phyloP scores from a whole-genome alignment of 768 basidiomycete species.

The Phylloporus rhodoxanthus region DNA sequence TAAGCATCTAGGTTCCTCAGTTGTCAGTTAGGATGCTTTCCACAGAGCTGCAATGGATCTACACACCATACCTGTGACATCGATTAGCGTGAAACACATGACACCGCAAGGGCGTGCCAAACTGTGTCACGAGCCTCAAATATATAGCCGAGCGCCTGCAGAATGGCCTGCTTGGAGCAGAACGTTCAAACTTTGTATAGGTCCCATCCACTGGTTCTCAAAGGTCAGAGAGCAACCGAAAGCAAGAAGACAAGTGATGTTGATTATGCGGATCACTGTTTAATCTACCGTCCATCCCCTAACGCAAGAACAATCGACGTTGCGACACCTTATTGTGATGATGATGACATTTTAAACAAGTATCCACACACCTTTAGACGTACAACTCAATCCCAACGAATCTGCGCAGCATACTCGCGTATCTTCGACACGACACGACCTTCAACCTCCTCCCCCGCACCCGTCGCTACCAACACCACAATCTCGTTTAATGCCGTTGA shows the following conservation, averaged over 20 bases:
- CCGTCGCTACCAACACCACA: constrained; percentile 85
- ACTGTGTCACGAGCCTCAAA: too few species aligned
- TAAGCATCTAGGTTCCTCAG: too few species aligned
- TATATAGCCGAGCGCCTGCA: too few species aligned
- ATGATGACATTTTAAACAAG: background rate
- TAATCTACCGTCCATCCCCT: background rate
- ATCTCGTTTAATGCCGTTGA: constrained; percentile 82
- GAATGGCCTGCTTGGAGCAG: too few species aligned
- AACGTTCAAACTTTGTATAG: too few species aligned
- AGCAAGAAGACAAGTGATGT: background rate
- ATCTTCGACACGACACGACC: constrained; percentile 75
- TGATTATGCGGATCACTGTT: background rate
- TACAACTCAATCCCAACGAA: constrained; percentile 65
- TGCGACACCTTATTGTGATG: too few species aligned
- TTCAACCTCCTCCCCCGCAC: constrained; percentile 64
- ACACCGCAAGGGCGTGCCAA: too few species aligned
- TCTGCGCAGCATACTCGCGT: constrained; percentile 61
- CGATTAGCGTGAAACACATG: too few species aligned
- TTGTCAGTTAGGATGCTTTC: too few species aligned
- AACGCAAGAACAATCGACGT: too few species aligned
- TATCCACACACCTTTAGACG: background rate
- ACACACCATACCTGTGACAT: too few species aligned
- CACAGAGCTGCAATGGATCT: too few species aligned
- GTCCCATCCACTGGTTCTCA: background rate
- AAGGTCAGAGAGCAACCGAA: background rate